phyloP scores from a whole-genome alignment of 2,329 filamentous ascomycete species.

The Colletotrichum spinosum region DNA sequence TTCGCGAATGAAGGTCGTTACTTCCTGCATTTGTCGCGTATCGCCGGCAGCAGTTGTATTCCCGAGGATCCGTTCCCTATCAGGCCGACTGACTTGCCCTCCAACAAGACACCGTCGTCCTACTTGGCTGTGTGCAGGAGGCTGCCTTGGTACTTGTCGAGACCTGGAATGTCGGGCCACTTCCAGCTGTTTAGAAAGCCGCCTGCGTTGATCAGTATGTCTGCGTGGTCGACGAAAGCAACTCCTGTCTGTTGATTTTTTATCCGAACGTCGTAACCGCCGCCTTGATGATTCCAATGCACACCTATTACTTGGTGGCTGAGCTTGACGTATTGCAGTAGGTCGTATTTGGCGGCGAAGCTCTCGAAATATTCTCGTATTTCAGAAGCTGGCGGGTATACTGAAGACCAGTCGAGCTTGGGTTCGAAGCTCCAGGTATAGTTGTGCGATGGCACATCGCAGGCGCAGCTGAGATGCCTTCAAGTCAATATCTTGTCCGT shows the following conservation, averaged over 20 bases:
- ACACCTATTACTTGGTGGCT: constrained; percentile 44
- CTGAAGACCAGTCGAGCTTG: constrained; percentile 68
- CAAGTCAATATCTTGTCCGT: not conserved
- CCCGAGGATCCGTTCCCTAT: constrained; percentile 59
- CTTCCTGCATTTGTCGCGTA: constrained; percentile 55
- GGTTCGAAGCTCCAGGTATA: constrained; percentile 64
- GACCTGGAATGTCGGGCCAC: constrained; percentile 61
- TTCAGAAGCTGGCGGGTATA: constrained; percentile 55
- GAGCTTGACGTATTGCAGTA: constrained; percentile 48
- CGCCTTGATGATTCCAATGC: constrained; percentile 49
- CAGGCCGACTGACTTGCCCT: constrained; percentile 53
- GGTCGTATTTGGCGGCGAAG: constrained; percentile 52
- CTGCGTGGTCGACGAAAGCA: constrained; percentile 51
- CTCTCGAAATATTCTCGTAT: constrained; percentile 59
- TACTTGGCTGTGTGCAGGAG: constrained; percentile 66
- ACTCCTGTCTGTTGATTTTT: constrained; percentile 44
- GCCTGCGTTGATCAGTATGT: constrained; percentile 61
- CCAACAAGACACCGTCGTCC: constrained; percentile 55
- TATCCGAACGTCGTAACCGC: constrained; percentile 50
- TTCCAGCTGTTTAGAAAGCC: constrained; percentile 65
- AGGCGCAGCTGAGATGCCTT: constrained; percentile 50
- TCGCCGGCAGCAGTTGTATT: constrained; percentile 59
- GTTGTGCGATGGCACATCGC: constrained; percentile 63
- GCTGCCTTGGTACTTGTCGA: constrained; percentile 58
- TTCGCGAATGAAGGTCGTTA: constrained; percentile 62